Percentiles rank a stretch among this genome's conserved stretches.
Evolutionary conservation across 202 grass and related monocot genomes (phyloP).

Genomic region (Saccharum hybrid): DNA sequence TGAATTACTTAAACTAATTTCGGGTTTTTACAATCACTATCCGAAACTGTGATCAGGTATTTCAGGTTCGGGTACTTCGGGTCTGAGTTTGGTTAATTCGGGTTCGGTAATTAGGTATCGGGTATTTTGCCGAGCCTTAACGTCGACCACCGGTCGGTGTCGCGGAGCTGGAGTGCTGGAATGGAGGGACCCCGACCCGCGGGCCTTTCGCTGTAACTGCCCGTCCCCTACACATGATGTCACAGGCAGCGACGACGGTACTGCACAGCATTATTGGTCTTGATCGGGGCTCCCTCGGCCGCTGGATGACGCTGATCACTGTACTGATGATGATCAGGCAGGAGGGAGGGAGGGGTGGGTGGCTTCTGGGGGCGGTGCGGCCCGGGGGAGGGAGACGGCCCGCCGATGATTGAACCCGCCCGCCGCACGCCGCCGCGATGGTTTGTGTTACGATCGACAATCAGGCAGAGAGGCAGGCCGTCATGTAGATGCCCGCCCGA

Average conservation of each 20-base stretch:
- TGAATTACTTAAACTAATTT: too few species aligned
- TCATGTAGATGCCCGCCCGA: too few species aligned
- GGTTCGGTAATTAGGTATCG: too few species aligned
- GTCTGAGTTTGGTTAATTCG: too few species aligned
- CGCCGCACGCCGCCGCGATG: neutral
- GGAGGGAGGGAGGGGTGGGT: neutral
- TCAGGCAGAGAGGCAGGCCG: too few species aligned
- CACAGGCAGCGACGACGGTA: neutral
- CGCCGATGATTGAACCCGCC: neutral
- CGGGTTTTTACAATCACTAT: too few species aligned
- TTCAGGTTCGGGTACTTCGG: too few species aligned
- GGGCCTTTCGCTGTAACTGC: neutral
- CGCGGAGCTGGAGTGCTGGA: neutral
- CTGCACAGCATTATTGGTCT: neutral
- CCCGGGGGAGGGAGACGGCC: conserved; percentile 21
- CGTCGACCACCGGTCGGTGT: neutral
- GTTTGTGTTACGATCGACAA: too few species aligned
- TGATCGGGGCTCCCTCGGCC: neutral
- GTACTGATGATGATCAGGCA: neutral
- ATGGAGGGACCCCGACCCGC: neutral
- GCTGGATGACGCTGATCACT: neutral
- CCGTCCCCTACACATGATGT: neutral
- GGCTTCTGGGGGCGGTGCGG: conserved; percentile 15
- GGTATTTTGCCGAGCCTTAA: too few species aligned
- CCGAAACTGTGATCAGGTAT: too few species aligned